Base-by-base conservation (phyloP, 176 grass and related monocot genomes). In the Raddia distichophylla region DNA sequence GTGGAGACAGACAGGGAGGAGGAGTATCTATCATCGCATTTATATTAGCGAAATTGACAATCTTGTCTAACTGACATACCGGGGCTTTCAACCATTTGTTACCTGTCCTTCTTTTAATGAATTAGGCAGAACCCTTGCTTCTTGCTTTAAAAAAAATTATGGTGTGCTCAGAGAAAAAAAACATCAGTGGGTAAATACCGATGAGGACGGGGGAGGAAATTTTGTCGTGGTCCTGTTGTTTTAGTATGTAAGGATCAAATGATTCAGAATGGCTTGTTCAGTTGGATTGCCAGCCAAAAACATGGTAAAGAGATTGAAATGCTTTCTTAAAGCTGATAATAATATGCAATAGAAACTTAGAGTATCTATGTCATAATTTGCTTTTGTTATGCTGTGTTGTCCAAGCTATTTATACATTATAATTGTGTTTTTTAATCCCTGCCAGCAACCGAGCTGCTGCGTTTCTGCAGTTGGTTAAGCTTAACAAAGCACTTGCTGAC, bases 401-500 rank as follows among this genome's bases (percentile, higher is more conserved):
- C 6, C 17, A 74, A 22, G 59, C 16, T 90, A 3, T 22, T 73
- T 32, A 71, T 43, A 42, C 42, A 53, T 72, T 72, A 32, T 86
- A 37, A 68, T 60, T 42, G 40, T 80, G 13, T 10, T 79, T 81
- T 80, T 60, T 49, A 77, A 79, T 62, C 7, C 70, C 48, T 67
- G 32, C 45, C 83, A 99, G 96, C 85, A 99, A 99, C 53, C 89
- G 96, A 73, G 91, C 93, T 62, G 96, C 96, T 64, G 96, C 96
- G 3, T 99, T 99, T 80, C 82, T 99, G 6, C 90, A 99, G 20
- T 59, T 99, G 67, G 93, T 99, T 61, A 99, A 99, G 76, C 91
- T 99, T 40, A 99, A 77, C 80, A 99, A 99, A 83, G 96, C 96
- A 66, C 93, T 95, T 74, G 84, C 89, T 47, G 96, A 99, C 87